Base-by-base conservation (phyloP, 192 early-diverging fungal genomes). In the Gamsiella multidivaricata region DNA sequence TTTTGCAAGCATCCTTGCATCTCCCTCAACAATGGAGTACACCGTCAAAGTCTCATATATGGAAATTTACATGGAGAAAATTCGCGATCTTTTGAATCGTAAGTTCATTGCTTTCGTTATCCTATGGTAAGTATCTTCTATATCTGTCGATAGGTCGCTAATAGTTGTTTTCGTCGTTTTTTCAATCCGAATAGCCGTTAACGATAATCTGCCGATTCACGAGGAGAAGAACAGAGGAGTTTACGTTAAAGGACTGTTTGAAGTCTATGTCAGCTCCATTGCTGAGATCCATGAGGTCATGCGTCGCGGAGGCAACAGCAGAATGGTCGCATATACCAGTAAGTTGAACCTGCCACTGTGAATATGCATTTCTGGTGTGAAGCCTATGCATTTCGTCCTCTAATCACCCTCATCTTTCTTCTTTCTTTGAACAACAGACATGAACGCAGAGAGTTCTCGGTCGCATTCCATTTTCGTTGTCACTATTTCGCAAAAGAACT, bases 61-160 rank as follows among this genome's bases (percentile, higher is more conserved):
- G 96, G 98, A 99, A 89, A 98, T 99, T 69, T 99, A 99, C 85
- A 99, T 98, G 97, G 98, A 99, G 70, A 94, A 93, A 79, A 95
- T 99, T 64, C 88, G 96, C 61, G 98, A 99, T 88, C 80, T 99
- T 72, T 86, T 99, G 39, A 94, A 95, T 80, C 93, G 88, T 93
- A 81, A 81, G 88, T 67, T 42, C 29, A 51, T 8, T 31, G 18
- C 37, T 52, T 33, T 49, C 15, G 20, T 14, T 47, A 39, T 12
- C 7, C 12, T 39, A 39, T 39, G 37, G 5, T 39, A 5, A 5
- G 37, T 39, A n/a, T n/a, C n/a, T n/a, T n/a, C n/a, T n/a, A n/a
- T n/a, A n/a, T n/a, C n/a, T n/a, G n/a, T n/a, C n/a, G n/a, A n/a
- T n/a, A n/a, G n/a, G n/a, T n/a, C n/a, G n/a, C n/a, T n/a, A n/a